Percentiles rank a stretch among this genome's conserved stretches.
Conservation (phyloP, 352 stramenopile genomes). For the Globisporangium splendens region DNA sequence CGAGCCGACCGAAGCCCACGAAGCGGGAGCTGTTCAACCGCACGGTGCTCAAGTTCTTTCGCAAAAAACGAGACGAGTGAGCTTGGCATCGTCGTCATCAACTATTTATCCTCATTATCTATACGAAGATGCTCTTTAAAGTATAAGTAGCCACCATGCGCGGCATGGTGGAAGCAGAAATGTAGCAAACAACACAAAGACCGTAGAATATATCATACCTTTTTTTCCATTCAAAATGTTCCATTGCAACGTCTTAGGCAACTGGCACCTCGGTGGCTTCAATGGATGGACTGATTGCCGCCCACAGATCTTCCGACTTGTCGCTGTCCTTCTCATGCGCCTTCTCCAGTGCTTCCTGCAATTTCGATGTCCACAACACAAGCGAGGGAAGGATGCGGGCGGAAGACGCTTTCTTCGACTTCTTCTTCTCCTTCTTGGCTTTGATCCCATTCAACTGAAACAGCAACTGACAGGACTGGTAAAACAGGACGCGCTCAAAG, state of each 20-base stretch:
- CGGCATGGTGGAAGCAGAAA: not conserved
- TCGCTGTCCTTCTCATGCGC: constrained; percentile 32
- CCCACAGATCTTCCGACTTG: constrained; percentile 52
- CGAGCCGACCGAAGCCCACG: not conserved
- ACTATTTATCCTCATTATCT: constrained; percentile 13
- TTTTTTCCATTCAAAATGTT: constrained; percentile 4
- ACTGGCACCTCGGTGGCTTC: constrained; percentile 8
- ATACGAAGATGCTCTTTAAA: not conserved
- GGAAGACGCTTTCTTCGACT: constrained; percentile 24
- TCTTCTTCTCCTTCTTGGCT: constrained; percentile 29
- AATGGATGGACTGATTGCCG: constrained; percentile 29
- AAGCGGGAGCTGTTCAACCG: constrained; percentile 7
- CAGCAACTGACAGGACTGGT: constrained; percentile 54
- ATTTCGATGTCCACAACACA: constrained; percentile 31
- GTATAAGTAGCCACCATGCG: not conserved
- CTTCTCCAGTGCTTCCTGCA: constrained; percentile 36
- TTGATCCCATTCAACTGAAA: constrained; percentile 39
- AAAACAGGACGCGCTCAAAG: constrained; percentile 65
- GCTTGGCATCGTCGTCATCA: not conserved
- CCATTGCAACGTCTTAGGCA: constrained; percentile 10
- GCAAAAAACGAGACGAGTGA: constrained; percentile 3
- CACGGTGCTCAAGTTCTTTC: constrained; percentile 9
- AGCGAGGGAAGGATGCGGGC: constrained; percentile 21
- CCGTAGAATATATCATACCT: not conserved
- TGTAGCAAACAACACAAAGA: not conserved